Evolutionary conservation across 2,329 filamentous ascomycete species (phyloP).

Genomic region (Magnaporthiopsis poae): DNA sequence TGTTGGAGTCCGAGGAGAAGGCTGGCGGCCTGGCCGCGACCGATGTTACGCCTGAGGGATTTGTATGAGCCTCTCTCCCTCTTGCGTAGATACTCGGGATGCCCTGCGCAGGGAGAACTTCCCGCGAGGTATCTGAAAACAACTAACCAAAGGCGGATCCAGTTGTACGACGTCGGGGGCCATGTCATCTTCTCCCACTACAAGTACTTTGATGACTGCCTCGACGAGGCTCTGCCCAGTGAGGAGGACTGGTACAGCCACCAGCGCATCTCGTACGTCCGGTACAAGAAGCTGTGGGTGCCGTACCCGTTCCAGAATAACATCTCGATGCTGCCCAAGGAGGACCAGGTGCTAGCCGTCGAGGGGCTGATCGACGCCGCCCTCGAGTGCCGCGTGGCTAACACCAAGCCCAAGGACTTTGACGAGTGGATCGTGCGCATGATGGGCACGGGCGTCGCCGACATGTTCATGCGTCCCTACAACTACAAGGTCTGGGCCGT

Average conservation of each 20-base stretch:
- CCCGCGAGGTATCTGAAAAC: not conserved
- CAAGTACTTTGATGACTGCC: conserved; percentile 99
- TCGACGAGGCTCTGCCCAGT: conserved; percentile 90
- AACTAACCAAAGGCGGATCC: conserved; percentile 9
- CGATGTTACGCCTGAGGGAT: conserved; percentile 88
- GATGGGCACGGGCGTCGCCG: conserved; percentile 78
- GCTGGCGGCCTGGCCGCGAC: conserved; percentile 94
- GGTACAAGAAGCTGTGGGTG: conserved; percentile 92
- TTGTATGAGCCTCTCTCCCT: conserved; percentile 56
- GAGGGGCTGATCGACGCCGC: conserved; percentile 94
- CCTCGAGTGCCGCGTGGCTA: conserved; percentile 73
- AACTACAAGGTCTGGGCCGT: conserved; percentile 99
- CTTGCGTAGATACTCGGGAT: not conserved
- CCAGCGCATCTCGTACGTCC: conserved; percentile 97
- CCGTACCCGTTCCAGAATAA: conserved; percentile 99
- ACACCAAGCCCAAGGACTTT: conserved; percentile 89
- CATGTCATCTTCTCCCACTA: conserved; percentile 99
- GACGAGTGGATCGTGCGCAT: conserved; percentile 96
- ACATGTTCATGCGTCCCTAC: conserved; percentile 98
- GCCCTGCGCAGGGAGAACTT: not conserved
- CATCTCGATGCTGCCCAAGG: conserved; percentile 94
- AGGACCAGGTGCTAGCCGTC: conserved; percentile 89
- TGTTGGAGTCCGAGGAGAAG: conserved; percentile 82
- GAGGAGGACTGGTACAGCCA: conserved; percentile 94
- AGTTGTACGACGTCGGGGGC: conserved; percentile 97